phyloP scores from a whole-genome alignment of 1,139 yeast species.

The Williopsis jadinii region DNA sequence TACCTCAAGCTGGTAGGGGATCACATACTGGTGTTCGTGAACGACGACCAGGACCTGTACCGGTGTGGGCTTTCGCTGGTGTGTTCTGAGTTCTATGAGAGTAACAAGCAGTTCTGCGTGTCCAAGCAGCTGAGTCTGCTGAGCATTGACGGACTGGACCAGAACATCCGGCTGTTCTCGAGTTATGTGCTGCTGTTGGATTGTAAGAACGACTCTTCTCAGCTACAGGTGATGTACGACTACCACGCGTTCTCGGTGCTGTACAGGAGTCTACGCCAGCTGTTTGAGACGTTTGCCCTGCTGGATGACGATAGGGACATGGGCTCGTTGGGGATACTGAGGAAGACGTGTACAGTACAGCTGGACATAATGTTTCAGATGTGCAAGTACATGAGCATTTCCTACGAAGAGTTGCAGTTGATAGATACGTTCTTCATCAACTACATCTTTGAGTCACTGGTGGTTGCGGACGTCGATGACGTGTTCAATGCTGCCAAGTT shows the following conservation, averaged over 20 bases:
- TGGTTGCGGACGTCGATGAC: conserved; percentile 36
- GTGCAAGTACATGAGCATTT: conserved; percentile 41
- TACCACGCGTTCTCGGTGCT: conserved; percentile 43
- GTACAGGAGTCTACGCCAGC: conserved; percentile 32
- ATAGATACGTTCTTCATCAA: conserved; percentile 48
- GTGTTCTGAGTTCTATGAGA: conserved; percentile 29
- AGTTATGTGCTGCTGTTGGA: conserved; percentile 45
- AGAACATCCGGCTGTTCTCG: conserved; percentile 34
- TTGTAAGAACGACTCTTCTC: conserved; percentile 34
- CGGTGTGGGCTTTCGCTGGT: conserved; percentile 28
- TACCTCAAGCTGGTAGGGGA: conserved; percentile 29
- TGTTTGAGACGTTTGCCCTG: conserved; percentile 17
- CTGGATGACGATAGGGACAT: conserved; percentile 8
- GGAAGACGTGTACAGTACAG: conserved; percentile 35
- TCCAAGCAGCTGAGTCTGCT: conserved; percentile 39
- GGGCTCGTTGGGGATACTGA: conserved; percentile 18
- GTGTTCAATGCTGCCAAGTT: conserved; percentile 65
- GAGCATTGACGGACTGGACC: conserved; percentile 30
- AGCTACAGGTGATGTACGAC: conserved; percentile 40
- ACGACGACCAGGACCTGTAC: conserved; percentile 29
- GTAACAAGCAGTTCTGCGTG: conserved; percentile 34
- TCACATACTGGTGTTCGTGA: conserved; percentile 25
- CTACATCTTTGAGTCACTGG: conserved; percentile 43
- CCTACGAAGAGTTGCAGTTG: conserved; percentile 34
- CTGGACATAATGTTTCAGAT: conserved; percentile 47